Conservation (phyloP, 441 rosid species). For the Brassica hybrid region DNA sequence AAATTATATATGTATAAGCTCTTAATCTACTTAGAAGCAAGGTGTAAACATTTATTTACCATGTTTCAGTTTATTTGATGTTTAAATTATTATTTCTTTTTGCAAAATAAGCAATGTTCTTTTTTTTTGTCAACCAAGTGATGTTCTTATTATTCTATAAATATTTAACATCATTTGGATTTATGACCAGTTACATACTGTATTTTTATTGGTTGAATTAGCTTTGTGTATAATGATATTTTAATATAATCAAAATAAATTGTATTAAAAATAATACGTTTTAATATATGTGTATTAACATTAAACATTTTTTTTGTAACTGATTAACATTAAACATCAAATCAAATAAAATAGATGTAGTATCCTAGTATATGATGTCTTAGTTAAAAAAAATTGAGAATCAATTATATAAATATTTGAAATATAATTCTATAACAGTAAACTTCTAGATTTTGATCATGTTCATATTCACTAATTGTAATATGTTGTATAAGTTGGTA, state of each 20-base stretch:
- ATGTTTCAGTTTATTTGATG: background rate
- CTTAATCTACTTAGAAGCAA: background rate
- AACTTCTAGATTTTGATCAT: background rate
- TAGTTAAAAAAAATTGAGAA: background rate
- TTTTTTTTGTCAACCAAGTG: no score
- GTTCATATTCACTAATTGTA: background rate
- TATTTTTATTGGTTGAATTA: background rate
- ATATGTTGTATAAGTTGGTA: slow-evolving; percentile 2
- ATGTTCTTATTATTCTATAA: background rate
- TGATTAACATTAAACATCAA: background rate
- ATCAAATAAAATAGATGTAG: no score
- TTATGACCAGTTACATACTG: background rate
- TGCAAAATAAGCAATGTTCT: no score
- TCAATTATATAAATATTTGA: background rate
- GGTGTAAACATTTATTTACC: background rate
- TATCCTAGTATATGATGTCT: background rate
- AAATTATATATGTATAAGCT: background rate
- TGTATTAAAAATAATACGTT: background rate
- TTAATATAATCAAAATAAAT: no score
- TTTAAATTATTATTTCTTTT: no score
- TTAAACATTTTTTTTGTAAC: no score
- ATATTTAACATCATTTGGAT: background rate
- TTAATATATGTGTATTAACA: background rate
- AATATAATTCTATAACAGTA: background rate
- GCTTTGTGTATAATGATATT: no score